Evolutionary conservation across 352 stramenopile genomes (phyloP).

Genomic region (Phytophthora brassicae): DNA sequence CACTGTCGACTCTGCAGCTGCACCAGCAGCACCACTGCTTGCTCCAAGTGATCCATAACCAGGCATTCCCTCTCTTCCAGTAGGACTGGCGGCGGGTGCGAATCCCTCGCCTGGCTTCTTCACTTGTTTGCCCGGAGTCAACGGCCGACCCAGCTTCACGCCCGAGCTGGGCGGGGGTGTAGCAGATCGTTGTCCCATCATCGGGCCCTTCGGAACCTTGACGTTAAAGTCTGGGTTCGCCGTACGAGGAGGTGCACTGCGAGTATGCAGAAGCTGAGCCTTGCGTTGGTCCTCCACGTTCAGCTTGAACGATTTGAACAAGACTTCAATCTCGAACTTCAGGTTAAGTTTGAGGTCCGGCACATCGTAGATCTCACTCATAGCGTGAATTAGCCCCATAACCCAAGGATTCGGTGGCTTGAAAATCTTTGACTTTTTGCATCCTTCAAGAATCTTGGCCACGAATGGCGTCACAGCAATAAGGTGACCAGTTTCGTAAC

Average conservation of each 20-base stretch:
- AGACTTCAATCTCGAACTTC: slow-evolving; percentile 99
- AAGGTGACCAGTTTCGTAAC: slow-evolving; percentile 95
- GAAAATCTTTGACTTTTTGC: slow-evolving; percentile 98
- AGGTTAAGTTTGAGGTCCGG: slow-evolving; percentile 99
- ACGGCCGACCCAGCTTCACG: slow-evolving; percentile 49
- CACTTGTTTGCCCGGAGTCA: slow-evolving; percentile 66
- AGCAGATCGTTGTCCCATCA: slow-evolving; percentile 43
- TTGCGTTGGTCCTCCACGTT: slow-evolving; percentile 97
- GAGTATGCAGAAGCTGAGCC: slow-evolving; percentile 88
- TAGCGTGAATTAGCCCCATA: slow-evolving; percentile 98
- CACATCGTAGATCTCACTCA: slow-evolving; percentile 98
- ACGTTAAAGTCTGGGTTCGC: slow-evolving; percentile 99
- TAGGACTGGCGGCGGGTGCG: slow-evolving; percentile 55
- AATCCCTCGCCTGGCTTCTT: slow-evolving; percentile 52
- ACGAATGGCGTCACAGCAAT: slow-evolving; percentile 98
- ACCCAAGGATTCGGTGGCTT: slow-evolving; percentile 99
- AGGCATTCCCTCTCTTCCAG: slow-evolving; percentile 36
- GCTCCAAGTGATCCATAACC: slow-evolving; percentile 33
- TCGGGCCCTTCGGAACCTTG: slow-evolving; percentile 78
- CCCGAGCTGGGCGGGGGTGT: slow-evolving; percentile 59
- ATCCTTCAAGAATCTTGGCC: slow-evolving; percentile 98
- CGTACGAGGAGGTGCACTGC: slow-evolving; percentile 91
- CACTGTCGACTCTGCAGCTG: slow-evolving; percentile 91
- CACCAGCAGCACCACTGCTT: slow-evolving; percentile 23
- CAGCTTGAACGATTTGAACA: slow-evolving; percentile 99